Evolutionary conservation across 2,329 filamentous ascomycete species (phyloP), one percentile per base, ranked within the genome.

Genomic region (Albifimbria verrucaria): DNA sequence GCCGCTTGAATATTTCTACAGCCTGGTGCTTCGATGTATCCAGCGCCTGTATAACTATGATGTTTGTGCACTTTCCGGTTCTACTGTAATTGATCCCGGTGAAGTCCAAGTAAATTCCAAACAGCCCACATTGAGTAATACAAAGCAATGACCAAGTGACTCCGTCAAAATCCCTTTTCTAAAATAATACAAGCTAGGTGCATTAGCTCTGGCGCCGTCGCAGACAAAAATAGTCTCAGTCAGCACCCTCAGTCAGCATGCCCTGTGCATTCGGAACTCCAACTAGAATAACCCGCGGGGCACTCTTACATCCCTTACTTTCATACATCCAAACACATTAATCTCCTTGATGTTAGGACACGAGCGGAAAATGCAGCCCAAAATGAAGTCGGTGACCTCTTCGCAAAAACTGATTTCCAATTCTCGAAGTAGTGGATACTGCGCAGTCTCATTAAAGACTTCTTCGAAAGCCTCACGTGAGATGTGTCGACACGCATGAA

Each of bases 401-500:
- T 85, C 83, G 59, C 85, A 88, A 68, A 96, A 95, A 50, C 87
- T 89, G 43, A 94, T 75, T 66, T 96, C 91, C 43, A 96, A 74
- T 53, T 88, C 81, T 55, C 76, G 74, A 28, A 97, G 76, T 11
- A 83, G 76, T 0, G 87, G 84, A 60, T 95, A 97, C 1, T 51
- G 57, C 44, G 79, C 81, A 22, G 77, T 77, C 9, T 73, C 70
- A 6, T 75, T 72, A 63, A 97, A 97, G 1, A 88, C 86, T 10
- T 86, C 79, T 56, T 90, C 84, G 54, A 96, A 92, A 0, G 89
- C 85, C 17, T 81, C 73, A 28, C 80, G 77, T 2, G 83, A 80
- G 57, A 97, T 92, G 67, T 96, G 88, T 3, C 93, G 87, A 65
- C 91, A 96, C 0, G 88, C 89, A 15, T 90, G 83, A n/a, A 97